Base-by-base conservation (phyloP, 441 rosid genomes). In the Gossypium aridum region DNA sequence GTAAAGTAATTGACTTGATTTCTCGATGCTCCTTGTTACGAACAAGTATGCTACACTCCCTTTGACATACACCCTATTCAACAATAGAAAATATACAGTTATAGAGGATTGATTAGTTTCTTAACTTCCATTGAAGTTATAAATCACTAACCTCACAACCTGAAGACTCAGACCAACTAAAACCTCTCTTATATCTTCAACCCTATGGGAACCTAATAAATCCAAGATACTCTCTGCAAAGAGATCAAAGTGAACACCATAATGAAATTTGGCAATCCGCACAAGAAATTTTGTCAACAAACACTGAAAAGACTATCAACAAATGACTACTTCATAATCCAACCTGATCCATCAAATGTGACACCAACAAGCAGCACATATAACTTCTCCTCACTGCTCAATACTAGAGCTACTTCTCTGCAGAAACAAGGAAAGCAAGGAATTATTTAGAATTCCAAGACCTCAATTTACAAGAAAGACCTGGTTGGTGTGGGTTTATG, bases 151-250 rank as follows among this genome's bases (percentile, higher is more conserved):
- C 99, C 97, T 92, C 80, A 89, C 80, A 80, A 87, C 77, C 86
- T 91, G 99, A 81, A 92, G 92, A 75, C 97, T 92, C 59, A 94
- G 74, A 75, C 99, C 94, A 57, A 91, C 83, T 68, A 85, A 74
- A 72, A 92, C 83, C 75, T 88, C 90, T 82, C 80, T 81, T 78
- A 92, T 85, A 76, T 90, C 97, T 78, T 82, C 94, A 85, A 86
- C 78, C 78, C 71, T 80, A 80, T 91, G 92, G 79, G 87, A 83
- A 70, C 87, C 88, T 78, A 88, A 81, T 75, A 88, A 77, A 77
- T 88, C 93, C 72, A 91, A 66, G 77, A 78, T 78, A 63, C 75
- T 80, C 77, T 88, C 99, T 94, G 91, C 82, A 88, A 78, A 67
- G 45, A 66, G 20, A 73, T 81, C 65, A 53, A 73, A 59, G 69